Conservation (phyloP, 805 yeast species). For the Starmerella roubikii region DNA sequence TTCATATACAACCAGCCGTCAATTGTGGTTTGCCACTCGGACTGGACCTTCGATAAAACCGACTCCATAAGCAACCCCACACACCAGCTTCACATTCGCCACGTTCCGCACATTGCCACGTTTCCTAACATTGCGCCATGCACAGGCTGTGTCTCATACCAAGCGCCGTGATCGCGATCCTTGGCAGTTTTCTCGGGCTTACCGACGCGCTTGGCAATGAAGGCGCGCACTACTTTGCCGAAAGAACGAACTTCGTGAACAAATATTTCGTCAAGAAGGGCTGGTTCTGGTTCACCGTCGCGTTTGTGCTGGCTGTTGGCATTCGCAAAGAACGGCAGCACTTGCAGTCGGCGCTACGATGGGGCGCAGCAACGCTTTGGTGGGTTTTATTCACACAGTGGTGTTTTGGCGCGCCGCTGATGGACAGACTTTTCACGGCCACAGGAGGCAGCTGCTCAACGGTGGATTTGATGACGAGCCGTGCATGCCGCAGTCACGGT, state of each 20-base stretch:
- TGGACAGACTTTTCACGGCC: slow-evolving; percentile 67
- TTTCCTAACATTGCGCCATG: no score
- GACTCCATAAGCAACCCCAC: no score
- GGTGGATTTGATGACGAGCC: neutral
- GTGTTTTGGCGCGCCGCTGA: slow-evolving; percentile 71
- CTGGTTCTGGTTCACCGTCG: slow-evolving; percentile 76
- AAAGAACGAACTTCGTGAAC: slow-evolving; percentile 58
- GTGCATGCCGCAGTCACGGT: slow-evolving; percentile 40
- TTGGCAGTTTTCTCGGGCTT: slow-evolving; percentile 7
- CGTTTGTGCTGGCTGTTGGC: slow-evolving; percentile 22
- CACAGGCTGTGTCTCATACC: no score
- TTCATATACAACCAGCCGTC: no score
- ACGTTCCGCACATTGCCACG: no score
- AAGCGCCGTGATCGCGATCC: slow-evolving; percentile 5
- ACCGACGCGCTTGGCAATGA: slow-evolving; percentile 6
- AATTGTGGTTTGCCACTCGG: no score
- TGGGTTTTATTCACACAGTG: slow-evolving; percentile 84
- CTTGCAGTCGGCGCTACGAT: slow-evolving; percentile 26
- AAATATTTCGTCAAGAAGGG: slow-evolving; percentile 71
- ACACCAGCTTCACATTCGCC: no score
- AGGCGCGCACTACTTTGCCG: slow-evolving; percentile 23
- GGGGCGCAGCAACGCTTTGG: slow-evolving; percentile 49
- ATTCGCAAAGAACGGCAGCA: neutral
- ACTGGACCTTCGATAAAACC: no score
- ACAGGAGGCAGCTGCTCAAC: slow-evolving; percentile 72